Percentiles rank a stretch among this genome's conserved stretches.
phyloP scores from a whole-genome alignment of 805 yeast species.

The Candida xyloterini region DNA sequence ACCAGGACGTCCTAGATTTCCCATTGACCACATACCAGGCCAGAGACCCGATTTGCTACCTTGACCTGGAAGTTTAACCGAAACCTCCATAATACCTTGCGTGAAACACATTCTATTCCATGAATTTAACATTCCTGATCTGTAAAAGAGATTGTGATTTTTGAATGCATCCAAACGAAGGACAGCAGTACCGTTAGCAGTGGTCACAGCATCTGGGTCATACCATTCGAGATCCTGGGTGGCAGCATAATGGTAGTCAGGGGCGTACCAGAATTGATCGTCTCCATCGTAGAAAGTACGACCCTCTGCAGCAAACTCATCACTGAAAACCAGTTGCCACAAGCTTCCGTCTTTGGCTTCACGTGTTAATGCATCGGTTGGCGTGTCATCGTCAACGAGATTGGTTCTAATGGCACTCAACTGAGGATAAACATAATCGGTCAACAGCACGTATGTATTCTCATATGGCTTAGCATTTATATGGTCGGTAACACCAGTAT shows the following conservation, averaged over 20 bases:
- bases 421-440: slow-evolving; percentile 55
- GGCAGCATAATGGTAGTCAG: slow-evolving; percentile 79
- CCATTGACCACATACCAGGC: slow-evolving; percentile 97
- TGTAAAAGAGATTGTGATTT: slow-evolving; percentile 74
- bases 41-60: slow-evolving; percentile 82
- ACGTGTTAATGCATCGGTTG: slow-evolving; percentile 42
- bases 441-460: slow-evolving; percentile 41
- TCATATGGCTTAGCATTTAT: slow-evolving; percentile 4
- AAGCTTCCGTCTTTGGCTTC: slow-evolving; percentile 55
- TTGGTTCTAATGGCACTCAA: slow-evolving; percentile 56
- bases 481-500: slow-evolving; percentile 56
- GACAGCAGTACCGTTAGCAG: slow-evolving; percentile 67
- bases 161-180: slow-evolving; percentile 77
- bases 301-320: slow-evolving; percentile 88
- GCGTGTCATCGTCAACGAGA: slow-evolving; percentile 75
- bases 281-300: slow-evolving; percentile 88
- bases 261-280: slow-evolving; percentile 88
- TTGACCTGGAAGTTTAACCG: slow-evolving; percentile 74
- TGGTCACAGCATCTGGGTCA: slow-evolving; percentile 83
- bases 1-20: slow-evolving; percentile 91
- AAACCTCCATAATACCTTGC: slow-evolving; percentile 74
- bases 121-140: slow-evolving; percentile 88
- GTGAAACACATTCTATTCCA: slow-evolving; percentile 93
- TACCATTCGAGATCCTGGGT: slow-evolving; percentile 94
- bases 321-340: slow-evolving; percentile 83